Conservation (phyloP, 345 rosid genomes). For the Melaleuca alternifolia region DNA sequence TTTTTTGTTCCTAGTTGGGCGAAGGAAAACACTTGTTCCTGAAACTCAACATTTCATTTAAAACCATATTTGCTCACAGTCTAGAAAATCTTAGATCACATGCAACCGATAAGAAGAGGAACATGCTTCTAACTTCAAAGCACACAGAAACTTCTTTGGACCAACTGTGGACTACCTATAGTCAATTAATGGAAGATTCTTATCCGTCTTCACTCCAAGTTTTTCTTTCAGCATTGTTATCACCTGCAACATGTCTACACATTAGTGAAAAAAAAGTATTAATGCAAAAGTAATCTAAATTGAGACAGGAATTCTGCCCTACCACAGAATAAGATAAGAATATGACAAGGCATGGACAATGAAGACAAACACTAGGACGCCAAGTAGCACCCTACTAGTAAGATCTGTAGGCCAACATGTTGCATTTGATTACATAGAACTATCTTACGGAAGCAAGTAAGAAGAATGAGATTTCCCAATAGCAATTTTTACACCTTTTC, state of each 20-base stretch:
- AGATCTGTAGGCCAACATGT: neutral
- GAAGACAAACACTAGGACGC: neutral
- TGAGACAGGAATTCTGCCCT: neutral
- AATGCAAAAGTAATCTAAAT: neutral
- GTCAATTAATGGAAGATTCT: conserved; percentile 62
- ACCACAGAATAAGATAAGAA: neutral
- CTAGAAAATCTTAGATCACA: neutral
- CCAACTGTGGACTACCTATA: conserved; percentile 35
- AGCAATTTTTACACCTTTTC: neutral
- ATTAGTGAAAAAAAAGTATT: conserved; percentile 2
- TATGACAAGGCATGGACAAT: neutral
- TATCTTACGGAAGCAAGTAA: neutral
- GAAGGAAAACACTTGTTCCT: neutral
- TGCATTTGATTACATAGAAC: neutral
- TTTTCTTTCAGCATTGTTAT: conserved; percentile 73
- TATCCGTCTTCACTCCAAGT: conserved; percentile 63
- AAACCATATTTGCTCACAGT: neutral
- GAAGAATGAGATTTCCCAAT: neutral
- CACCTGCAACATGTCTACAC: conserved; percentile 39
- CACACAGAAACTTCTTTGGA: neutral
- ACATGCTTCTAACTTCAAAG: neutral
- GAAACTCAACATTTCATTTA: neutral
- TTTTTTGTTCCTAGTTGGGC: neutral
- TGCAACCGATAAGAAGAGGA: neutral
- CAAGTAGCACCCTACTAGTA: neutral